Percentiles rank a stretch among this genome's conserved stretches.
These are phyloP conservation scores for Termitomyces sp. DNA, from an alignment of 768 basidiomycete species.

Conservation along the genomic window DNA sequence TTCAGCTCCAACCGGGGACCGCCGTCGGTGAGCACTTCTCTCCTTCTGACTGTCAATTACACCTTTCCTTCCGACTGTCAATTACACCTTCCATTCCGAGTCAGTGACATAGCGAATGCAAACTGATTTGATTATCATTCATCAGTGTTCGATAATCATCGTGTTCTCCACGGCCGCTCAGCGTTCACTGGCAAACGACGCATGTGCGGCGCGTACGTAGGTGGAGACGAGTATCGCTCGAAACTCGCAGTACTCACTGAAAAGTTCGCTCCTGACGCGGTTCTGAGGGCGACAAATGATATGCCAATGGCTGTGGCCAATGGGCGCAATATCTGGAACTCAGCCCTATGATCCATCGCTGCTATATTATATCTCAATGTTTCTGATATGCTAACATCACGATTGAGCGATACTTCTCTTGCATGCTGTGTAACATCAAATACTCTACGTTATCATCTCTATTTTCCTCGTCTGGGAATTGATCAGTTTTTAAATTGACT, in stretches of 20 bases:
- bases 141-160: slow-evolving; percentile 85
- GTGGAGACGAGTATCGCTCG: slow-evolving; percentile 84
- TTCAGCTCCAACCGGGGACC: slow-evolving; percentile 83
- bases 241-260: slow-evolving; percentile 66
- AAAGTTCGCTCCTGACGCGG: slow-evolving; percentile 39
- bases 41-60: not conserved
- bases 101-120: not conserved
- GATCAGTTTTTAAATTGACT: too few species aligned
- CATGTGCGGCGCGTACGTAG: slow-evolving; percentile 96
- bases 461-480: too few species aligned
- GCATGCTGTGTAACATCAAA: not conserved
- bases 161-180: slow-evolving; percentile 93
- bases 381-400: slow-evolving; percentile 5
- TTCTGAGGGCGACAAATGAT: slow-evolving; percentile 20
- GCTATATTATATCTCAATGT: not conserved
- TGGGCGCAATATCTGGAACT: slow-evolving; percentile 55
- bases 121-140: not conserved
- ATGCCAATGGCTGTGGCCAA: slow-evolving; percentile 19
- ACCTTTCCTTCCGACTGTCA: too few species aligned
- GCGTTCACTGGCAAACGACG: slow-evolving; percentile 81
- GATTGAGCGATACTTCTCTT: not conserved
- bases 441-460: too few species aligned
- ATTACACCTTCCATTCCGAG: too few species aligned
- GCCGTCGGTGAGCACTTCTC: slow-evolving; percentile 57
- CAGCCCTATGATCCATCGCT: slow-evolving; percentile 33